Base-by-base conservation (phyloP, 2,329 filamentous ascomycete species). In the Claviceps capensis region DNA sequence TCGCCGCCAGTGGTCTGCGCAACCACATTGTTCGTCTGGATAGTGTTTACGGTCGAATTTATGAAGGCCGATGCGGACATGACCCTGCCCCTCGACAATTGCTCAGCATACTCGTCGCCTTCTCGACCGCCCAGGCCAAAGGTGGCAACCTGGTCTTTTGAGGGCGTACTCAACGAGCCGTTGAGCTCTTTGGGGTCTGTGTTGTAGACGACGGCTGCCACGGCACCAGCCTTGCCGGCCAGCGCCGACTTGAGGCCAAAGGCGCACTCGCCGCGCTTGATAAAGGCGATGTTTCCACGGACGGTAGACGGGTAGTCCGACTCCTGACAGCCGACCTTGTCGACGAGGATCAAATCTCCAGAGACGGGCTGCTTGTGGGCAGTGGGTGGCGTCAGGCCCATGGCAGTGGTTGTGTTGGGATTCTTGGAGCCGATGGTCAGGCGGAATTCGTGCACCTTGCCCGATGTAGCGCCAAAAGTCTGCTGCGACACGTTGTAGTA, bases 141-240 rank as follows among this genome's bases (percentile, higher is more conserved):
- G 1, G 82, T 86, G 0, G 86, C 79, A 5, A 86, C 72, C 58
- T 88, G 78, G 49, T 80, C 60, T 11, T 73, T 69, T 0, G 70
- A 69, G 0, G 82, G 81, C 0, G 69, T 72, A 11, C 83, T 85
- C 3, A 93, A 72, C 1, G 86, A 90, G 42, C 86, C 87, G 49
- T 76, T 73, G 1, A 88, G 67, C 3, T 69, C 65, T 1, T 79
- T 85, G 1, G 75, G 67, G 48, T 80, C 79, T 58, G 82, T 84
- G 71, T 91, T 88, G 69, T 86, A 90, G 48, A 93, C 73, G 14
- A 93, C 68, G 1, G 82, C 84, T 1, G 82, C 86, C 3, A 79
- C 65, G 5, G 87, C 87, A 19, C 86, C 85, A 1, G 84, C 84
- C 48, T 71, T 73, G 43, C 82, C 83, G 5, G 87, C 86, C 14